phyloP scores from a whole-genome alignment of 208 protist species.

The Leishmania aethiopica region DNA sequence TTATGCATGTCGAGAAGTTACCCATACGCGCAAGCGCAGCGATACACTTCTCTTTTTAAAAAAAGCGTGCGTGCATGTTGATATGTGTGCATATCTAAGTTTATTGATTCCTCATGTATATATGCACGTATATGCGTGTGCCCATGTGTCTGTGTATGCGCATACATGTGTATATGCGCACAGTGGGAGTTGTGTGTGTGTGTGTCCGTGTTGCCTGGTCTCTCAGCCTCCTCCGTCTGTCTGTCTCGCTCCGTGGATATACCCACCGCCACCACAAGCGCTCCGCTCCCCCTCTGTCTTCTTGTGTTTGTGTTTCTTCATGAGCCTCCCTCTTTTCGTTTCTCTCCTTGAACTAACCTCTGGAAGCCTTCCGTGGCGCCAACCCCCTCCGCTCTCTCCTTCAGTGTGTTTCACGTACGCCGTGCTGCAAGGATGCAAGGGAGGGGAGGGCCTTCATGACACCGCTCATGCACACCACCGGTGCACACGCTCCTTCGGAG shows the following conservation, averaged over 20 bases:
- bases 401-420: background rate
- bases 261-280: background rate
- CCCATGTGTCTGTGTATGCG: too few relatives aligned
- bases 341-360: background rate
- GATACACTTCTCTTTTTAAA: background rate
- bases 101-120: too few relatives aligned
- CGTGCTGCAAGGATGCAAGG: background rate
- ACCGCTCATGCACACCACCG: background rate
- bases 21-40: background rate
- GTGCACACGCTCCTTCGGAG: background rate
- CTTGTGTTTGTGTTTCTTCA: background rate
- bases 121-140: background rate
- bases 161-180: too few relatives aligned
- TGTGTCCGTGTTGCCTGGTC: background rate
- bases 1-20: background rate
- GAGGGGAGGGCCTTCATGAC: background rate
- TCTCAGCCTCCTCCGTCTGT: background rate
- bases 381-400: background rate
- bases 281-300: background rate
- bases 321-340: background rate
- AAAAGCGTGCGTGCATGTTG: background rate
- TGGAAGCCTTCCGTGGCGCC: background rate
- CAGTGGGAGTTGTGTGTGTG: background rate
- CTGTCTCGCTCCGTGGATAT: too few relatives aligned
- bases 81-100: background rate